Evolutionary conservation across 495 filamentous ascomycete genomes (phyloP), one percentile per base, ranked within the genome.

Genomic region (Neurospora cerealis): DNA sequence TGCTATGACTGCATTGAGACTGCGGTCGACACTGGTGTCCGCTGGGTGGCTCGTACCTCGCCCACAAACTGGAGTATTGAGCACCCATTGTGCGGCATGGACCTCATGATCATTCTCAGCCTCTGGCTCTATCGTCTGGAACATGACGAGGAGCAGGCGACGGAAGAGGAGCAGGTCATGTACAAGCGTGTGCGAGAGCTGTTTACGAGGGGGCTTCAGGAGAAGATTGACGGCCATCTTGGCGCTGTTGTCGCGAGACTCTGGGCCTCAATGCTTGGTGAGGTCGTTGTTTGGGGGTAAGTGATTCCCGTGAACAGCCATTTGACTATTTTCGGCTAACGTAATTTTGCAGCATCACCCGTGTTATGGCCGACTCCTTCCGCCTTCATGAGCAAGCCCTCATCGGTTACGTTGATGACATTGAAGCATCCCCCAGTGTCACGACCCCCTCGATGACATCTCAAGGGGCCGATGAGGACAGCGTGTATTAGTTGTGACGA

Each of bases 1-100:
- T 98, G 96, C 83, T 98, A 95, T 83, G 93, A 98, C 83, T 98
- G 95, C 85, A 94, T 99, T 80, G 95, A 98, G 83, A 97, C 96
- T 72, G 95, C 96, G 7, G 96, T 96, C 60, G 82, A 93, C 71
- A 93, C 97, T 80, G 96, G 95, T 75, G 96, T 99, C 78, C 94
- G 96, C 81, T 98, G 96, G 96, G 95, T 99, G 69, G 96, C 96
- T 8, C 90, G 94, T 78, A 98, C 95, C 32, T 97, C 93, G 71
- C 93, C 96, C 69, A 97, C 96, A 71, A 98, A 99, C 85, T 99
- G 96, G 96, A 99, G 96, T 84, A 91, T 98, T 69, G 96, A 99
- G 85, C 96, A 99, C 81, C 96, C 96, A 39, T 90, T 99, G 46
- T 97, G 94, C 80, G 96, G 94, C 76, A 88, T 99, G 84, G 96